Base-by-base conservation (phyloP, 768 basidiomycete genomes). In the Leccinum arenicola region DNA sequence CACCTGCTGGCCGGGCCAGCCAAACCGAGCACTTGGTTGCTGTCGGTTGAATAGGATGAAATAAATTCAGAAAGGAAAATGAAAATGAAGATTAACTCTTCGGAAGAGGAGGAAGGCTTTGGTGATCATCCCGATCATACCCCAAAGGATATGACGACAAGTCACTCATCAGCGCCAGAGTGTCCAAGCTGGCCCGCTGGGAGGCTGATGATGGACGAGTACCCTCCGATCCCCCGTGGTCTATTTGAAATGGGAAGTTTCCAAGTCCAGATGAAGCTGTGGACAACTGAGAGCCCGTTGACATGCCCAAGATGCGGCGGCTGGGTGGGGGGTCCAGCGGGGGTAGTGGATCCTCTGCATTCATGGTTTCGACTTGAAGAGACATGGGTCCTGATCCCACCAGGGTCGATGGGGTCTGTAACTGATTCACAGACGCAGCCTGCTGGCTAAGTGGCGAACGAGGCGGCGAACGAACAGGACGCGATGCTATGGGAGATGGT, bases 201-300 rank as follows among this genome's bases (percentile, higher is more conserved):
- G 75, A 73, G 63, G 75, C 68, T 40, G 80, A 69, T 31, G 79
- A 75, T 21, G 69, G 55, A 2, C 67, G 66, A 19, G 48, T 50
- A 23, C 67, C 64, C 38, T 82, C 82, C 17, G 68, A 61, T 36
- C 67, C 73, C 56, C 85, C 85, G 33, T 85, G 78, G 63, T 91
- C 89, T 67, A 93, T 90, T 61, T 92, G 89, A 83, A 93, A 93
- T 40, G 91, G 86, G 80, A 91, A 93, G 25, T 87, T 88, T 17
- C 87, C 88, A 43, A 93, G 77, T n/a, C 90, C 91, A 25, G 88
- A 86, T 21, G 89, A 89, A 35, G 85, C 83, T 4, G 89, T 88
- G 11, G 91, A 91, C 35, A 88, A 68, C 69, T 89, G 84, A n/a
- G 88, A 91, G 10, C 78, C 86, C 5, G 85, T 87, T 12, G 90